Conservation (phyloP, 331 rosid species). For the Cydonia oblonga region DNA sequence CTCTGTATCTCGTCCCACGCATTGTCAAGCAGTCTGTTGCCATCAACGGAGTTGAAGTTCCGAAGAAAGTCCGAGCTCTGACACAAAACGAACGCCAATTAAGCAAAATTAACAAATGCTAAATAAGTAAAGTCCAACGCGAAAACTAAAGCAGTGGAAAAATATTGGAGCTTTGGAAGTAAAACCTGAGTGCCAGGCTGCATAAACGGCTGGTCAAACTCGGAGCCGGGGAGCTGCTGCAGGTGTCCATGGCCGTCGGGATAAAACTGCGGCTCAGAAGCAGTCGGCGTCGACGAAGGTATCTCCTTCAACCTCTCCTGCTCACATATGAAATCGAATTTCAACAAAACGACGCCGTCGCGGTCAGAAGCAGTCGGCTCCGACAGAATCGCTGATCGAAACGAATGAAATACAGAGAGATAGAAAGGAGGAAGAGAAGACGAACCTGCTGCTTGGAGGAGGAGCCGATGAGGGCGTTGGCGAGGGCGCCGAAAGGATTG, state of each 20-base stretch:
- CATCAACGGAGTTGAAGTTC: slow-evolving; percentile 51
- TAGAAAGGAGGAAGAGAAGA: background rate
- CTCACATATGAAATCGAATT: background rate
- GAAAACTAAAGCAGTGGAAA: background rate
- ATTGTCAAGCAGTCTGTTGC: slow-evolving; percentile 37
- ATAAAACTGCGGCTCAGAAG: slow-evolving; percentile 32
- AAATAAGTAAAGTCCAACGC: background rate
- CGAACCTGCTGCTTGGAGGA: slow-evolving; percentile 61
- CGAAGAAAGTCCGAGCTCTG: slow-evolving; percentile 71
- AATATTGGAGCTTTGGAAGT: background rate
- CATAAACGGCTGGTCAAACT: slow-evolving; percentile 54
- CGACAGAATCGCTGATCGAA: background rate
- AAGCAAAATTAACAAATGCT: background rate
- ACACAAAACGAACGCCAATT: background rate
- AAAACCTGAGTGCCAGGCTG: slow-evolving; percentile 52
- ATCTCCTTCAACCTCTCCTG: slow-evolving; percentile 84
- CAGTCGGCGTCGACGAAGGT: slow-evolving; percentile 50
- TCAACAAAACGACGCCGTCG: background rate
- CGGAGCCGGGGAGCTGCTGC: slow-evolving; percentile 57
- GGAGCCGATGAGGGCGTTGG: slow-evolving; percentile 47
- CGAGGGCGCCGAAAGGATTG: slow-evolving; percentile 64
- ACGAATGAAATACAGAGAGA: background rate
- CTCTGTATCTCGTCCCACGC: slow-evolving; percentile 80
- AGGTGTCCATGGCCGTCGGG: slow-evolving; percentile 11
- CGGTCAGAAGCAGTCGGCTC: no score